Evolutionary conservation across 139 green algal genomes (phyloP), one percentile per base, ranked within the genome.

Genomic region (Trebouxia sp.): DNA sequence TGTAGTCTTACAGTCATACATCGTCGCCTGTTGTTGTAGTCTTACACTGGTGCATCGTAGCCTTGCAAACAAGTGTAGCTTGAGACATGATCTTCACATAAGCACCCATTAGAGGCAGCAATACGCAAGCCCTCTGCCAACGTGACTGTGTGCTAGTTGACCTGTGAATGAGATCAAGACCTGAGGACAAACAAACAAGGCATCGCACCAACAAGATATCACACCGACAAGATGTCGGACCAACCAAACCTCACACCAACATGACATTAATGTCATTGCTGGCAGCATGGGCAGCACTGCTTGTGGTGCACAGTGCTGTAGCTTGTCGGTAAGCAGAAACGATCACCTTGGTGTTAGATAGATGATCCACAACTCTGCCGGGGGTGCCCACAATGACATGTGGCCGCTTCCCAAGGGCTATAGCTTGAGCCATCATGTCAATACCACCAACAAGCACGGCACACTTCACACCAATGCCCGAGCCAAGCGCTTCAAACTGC

Each of bases 371-470:
- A 69, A 99, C 89, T 0, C 97, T 88, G 0, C 97, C 97, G 0
- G 97, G 97, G 6, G 97, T 99, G 51, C 95, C 97, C 32, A 98
- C 93, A 20, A 99, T 88, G 39, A 99, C 83, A 86, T 99, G 96
- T 37, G 97, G 97, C 39, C 96, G 87, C 80, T 92, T 96, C 26
- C 86, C 97, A 9, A 99, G 90, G 0, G 90, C 84, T 41, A 99
- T 97, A 28, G 95, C 88, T 84, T 95, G 93, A 28, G 92, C 92
- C 93, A 98, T 98, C 94, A 99, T 98, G 90, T 99, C 97, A 32
- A 99, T 94, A 65, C 97, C 97, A 1, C 97, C 97, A 72, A 99
- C 97, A 42, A 99, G 89, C 72, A 95, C 92, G 20, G 92, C 93
- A 37, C 86, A 91, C 81, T 90, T 91, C 28, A 99, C 89, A 1